Percentiles rank a stretch among this genome's conserved stretches.
These are phyloP conservation scores for Logfia minima DNA, from an alignment of 129 eudicot species.

Conservation along the genomic window DNA sequence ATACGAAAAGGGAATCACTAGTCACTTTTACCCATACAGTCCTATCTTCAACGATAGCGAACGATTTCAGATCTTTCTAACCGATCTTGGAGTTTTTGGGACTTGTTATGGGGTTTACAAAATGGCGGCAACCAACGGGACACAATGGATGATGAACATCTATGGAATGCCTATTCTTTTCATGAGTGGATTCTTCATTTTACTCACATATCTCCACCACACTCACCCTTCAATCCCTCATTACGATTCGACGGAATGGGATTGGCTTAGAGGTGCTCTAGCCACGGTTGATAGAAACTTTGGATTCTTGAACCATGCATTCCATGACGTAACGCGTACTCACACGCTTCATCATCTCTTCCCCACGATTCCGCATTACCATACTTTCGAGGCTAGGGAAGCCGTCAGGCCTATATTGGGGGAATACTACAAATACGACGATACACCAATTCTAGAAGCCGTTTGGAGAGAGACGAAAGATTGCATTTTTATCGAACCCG, in stretches of 20 bases:
- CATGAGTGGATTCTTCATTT: slow-evolving; percentile 29
- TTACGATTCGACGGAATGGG: slow-evolving; percentile 40
- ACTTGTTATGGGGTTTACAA: slow-evolving; percentile 12
- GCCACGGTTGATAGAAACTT: slow-evolving; percentile 37
- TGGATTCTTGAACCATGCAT: slow-evolving; percentile 33
- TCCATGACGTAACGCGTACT: slow-evolving; percentile 26
- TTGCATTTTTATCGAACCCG: slow-evolving; percentile 38
- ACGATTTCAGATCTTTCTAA: slow-evolving; percentile 29
- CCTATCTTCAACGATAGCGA: slow-evolving; percentile 34
- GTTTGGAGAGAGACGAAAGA: slow-evolving; percentile 43
- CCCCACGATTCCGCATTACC: slow-evolving; percentile 40
- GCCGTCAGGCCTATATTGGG: slow-evolving; percentile 38
- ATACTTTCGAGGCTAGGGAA: slow-evolving; percentile 31
- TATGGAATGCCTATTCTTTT: slow-evolving; percentile 27
- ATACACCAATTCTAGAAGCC: slow-evolving; percentile 34
- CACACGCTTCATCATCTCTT: slow-evolving; percentile 38
- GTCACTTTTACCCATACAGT: slow-evolving; percentile 32
- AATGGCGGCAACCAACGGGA: slow-evolving; percentile 11
- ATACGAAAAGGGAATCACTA: slow-evolving; percentile 20
- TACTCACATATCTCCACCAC: neutral
- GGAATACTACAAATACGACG: slow-evolving; percentile 37
- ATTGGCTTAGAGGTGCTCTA: slow-evolving; percentile 43
- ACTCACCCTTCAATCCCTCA: slow-evolving; percentile 42
- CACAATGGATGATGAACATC: slow-evolving; percentile 15
- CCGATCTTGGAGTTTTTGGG: slow-evolving; percentile 32